Base-by-base conservation (phyloP, 73 alveolate genomes). In the Effrenium voratum region DNA sequence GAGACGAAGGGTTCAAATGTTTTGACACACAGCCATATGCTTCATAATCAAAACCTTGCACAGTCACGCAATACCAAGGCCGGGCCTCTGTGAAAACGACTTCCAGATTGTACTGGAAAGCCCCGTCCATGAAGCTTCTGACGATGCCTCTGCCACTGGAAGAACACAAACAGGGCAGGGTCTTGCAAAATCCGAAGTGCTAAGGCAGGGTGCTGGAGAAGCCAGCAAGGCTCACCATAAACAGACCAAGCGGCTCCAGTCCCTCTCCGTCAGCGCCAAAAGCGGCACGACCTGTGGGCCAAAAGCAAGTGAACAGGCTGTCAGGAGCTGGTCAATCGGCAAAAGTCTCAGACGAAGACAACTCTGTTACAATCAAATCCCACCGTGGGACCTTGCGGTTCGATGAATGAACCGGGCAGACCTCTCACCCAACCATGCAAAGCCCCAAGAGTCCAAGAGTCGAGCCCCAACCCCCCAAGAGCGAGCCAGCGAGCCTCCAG, bases 91-190 rank as follows among this genome's bases (percentile, higher is more conserved):
- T 70, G 97, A 90, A 90, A 55, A 90, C 87, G 40, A 76, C 55
- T 86, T 90, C 77, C 82, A 90, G 80, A 41, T 90, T 90, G 97
- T 90, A 90, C 26, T 36, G 97, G 46, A 90, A 90, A 28, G 88
- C 97, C 24, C 52, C 73, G 44, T 90, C 97, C 73, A 90, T 5
- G 47, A 90, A 90, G 6, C 32, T 38, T 8, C 97, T 72, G 75
- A 90, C 97, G 30, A 47, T 70, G 73, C 97, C 97, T 90, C 22
- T 26, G 85, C 5, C 10, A 43, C 13, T 43, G 40, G 28, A 38
- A 36, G 40, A 30, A 26, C 40, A 30, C 77, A 66, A 66, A 1
- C n/a, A 1, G 77, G 79, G 79, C n/a, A 19, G 26, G 40, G n/a
- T 4, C 44, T 30, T 66, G 79, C 13, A 30, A 1, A 30, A 30